Evolutionary conservation across 345 rosid species (phyloP), one percentile per base, ranked within the genome.

Genomic region (Microthlaspi erraticum): DNA sequence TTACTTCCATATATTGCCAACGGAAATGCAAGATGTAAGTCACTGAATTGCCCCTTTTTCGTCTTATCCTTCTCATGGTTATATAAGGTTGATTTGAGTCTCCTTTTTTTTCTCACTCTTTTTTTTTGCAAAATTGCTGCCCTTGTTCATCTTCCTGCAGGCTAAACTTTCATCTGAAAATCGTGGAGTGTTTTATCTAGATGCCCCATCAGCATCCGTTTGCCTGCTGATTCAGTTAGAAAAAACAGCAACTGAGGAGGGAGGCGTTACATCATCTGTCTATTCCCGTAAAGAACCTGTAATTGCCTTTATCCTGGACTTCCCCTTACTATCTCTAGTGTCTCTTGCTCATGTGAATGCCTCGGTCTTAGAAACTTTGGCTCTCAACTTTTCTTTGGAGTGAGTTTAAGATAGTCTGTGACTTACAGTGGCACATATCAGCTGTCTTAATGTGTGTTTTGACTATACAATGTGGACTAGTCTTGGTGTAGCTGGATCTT

Each of bases 211-310:
- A 48, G 86, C 97, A 70, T 85, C 99, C 45, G 82, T 94, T 68
- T 89, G 95, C 81, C 71, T 94, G 76, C 78, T 94, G 39, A 83
- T 94, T 74, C 99, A 94, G 65, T 79, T 94, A 77, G 99, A 94
- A 83, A 91, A 88, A 82, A 87, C 95, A 72, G 95, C 92, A 37
- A 80, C 99, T 6, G 98, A 94, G 82, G 99, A 94, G 79, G 89
- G 90, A 26, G 97, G 96, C 41, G 87, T 91, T 73, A 80, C 87
- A 70, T 84, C 98, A 42, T 91, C 97, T 8, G 96, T 91, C 79
- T 94, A 94, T 83, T 94, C 98, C 70, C 99, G 99, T 64, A 94
- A 94, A 88, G 99, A 94, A 69, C 95, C 95, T 58, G 99, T 94
- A 94, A 70, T 90, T 81, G 51, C 55, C 49, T 7, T 50, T 51